Evolutionary conservation across 768 basidiomycete genomes (phyloP), one percentile per base, ranked within the genome.

Genomic region (Tubosaeta sp.): DNA sequence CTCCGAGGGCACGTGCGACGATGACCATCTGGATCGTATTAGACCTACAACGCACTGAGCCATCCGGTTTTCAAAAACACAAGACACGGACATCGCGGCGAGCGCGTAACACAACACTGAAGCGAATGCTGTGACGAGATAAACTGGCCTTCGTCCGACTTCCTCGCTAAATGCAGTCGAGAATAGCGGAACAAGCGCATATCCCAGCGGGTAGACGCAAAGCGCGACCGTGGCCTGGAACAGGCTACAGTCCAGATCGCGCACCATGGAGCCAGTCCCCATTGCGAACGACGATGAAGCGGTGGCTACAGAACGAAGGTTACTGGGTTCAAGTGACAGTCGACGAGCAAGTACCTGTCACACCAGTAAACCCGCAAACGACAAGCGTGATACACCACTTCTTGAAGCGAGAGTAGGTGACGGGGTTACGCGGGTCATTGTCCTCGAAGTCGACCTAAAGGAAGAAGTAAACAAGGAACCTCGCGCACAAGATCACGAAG

Each of bases 141-240:
- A 85, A 4, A 86, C 61, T 0, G 84, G 83, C 38, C 74, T 74
- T 50, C 85, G 69, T 17, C 85, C 85, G 55, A 86, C 79, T 56
- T 86, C 86, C 63, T 86, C 86, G 61, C 83, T 84, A 62, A 86
- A 78, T 0, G 85, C 77, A 2, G 85, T 80, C 1, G 84, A 77
- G 26, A 86, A 71, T 4, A 87, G 76, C 5, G 85, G 84, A 7
- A 83, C 70, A 14, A 85, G 43, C 2, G 76, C 84, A 58, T 85
- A 86, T 5, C 84, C 85, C 5, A 87, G 65, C 0, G 79, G 70
- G 61, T 76, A 87, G 17, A 82, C 71, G 46, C 75, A 73, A 33
- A 80, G 68, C 1, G 77, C 80, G 29, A 79, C 54, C 4, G 74
- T 76, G 1, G 75, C 77, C 52, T 77, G 70, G 25, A 77, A 72